Evolutionary conservation across 331 rosid genomes (phyloP).

Genomic region (Quercus phellos): DNA sequence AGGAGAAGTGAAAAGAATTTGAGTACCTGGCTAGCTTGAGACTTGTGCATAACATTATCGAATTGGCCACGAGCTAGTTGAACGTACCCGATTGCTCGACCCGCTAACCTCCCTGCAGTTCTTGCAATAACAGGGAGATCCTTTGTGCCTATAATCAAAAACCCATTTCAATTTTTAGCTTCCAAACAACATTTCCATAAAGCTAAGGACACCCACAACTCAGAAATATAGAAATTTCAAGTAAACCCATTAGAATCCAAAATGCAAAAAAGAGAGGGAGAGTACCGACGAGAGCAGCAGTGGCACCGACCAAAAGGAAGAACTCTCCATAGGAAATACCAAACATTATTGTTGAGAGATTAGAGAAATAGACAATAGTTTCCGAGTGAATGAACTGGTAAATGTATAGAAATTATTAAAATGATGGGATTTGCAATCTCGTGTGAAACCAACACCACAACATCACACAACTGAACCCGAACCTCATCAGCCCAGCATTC

Average conservation of each 20-base stretch:
- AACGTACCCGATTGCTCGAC: conserved; percentile 68
- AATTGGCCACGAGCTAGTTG: conserved; percentile 94
- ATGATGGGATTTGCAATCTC: too few relatives aligned
- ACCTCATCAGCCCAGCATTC: too few relatives aligned
- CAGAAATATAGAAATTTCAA: too few relatives aligned
- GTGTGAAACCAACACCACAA: too few relatives aligned
- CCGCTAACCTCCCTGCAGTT: conserved; percentile 44
- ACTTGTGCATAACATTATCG: conserved; percentile 70
- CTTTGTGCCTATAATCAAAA: conserved; percentile 37
- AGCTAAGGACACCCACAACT: background rate
- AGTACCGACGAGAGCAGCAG: conserved; percentile 44
- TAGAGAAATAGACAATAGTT: too few relatives aligned
- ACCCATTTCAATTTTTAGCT: background rate
- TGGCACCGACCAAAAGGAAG: conserved; percentile 46
- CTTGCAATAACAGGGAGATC: conserved; percentile 47
- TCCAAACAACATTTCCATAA: too few relatives aligned
- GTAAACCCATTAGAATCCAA: background rate
- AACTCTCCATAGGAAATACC: conserved; percentile 52
- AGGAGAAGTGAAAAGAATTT: background rate
- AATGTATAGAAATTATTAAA: too few relatives aligned
- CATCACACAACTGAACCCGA: too few relatives aligned
- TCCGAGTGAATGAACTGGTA: too few relatives aligned
- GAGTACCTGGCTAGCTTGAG: conserved; percentile 79
- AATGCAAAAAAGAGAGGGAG: background rate
- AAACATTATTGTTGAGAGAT: conserved; percentile 18